Evolutionary conservation across 2,329 filamentous ascomycete genomes (phyloP), one percentile per base, ranked within the genome.

Genomic region (Apiospora koreana): DNA sequence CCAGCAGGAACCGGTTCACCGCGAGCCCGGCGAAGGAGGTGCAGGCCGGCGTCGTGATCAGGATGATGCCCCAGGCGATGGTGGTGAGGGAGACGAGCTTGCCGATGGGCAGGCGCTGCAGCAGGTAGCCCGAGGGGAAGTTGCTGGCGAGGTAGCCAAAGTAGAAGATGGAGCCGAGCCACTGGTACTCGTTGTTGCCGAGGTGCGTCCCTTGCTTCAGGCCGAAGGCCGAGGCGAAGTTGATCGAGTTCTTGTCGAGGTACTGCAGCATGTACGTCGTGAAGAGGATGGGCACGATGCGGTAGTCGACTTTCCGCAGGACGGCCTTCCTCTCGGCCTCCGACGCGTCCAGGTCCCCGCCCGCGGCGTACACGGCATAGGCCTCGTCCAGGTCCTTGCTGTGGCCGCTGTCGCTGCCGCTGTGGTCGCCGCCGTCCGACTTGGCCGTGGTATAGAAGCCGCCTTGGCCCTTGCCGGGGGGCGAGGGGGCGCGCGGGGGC

Each of bases 1-100:
- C 89, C 2, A 87, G 84, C 6, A 91, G 81, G 35, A 87, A 87
- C 58, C 89, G 85, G 58, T 90, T 83, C 4, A 83, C 83, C n/a
- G 86, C 86, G 18, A 91, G 82, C 0, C 86, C 85, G 2, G 80
- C 80, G 72, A 89, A 90, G 71, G 85, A 87, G 62, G 83, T 84
- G 73, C 86, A 87, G 46, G 84, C 86, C 12, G 85, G 83, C 0
- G 83, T 86, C 0, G 83, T 81, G 71, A 84, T 81, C 28, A 87
- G 79, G 18, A 87, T 82, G 7, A 81, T 75, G 3, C 85, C 86
- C 86, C 86, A 88, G 23, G 80, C 75, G 10, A 87, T 76, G 0
- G 82, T 83, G 43, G 82, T 82, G 28, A 75, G 54, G 0, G 81
- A 82, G 21, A 87, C 80, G 73, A 86, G 84, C 72, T 83, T 84